Base-by-base conservation (phyloP, 345 rosid species). In the Hevea brasiliensis region DNA sequence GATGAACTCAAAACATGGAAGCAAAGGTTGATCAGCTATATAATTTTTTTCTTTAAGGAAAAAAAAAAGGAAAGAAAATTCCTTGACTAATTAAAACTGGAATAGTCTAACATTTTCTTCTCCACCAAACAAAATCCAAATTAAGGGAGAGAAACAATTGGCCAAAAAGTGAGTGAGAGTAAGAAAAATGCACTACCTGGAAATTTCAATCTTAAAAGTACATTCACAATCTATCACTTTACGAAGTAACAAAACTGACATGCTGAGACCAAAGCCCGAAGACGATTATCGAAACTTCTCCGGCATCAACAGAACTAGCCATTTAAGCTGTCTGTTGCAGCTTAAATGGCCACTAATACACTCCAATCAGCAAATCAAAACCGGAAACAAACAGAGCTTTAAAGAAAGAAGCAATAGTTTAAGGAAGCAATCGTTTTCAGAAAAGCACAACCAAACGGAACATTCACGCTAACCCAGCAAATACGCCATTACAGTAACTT, bases 361-460 rank as follows among this genome's bases (percentile, higher is more conserved):
- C 7, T 54, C 13, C 32, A 37, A 3, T 44, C 17, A 21, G 24
- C 18, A 32, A 73, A 74, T 74, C 65, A 57, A 29, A 75, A 61
- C 68, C n/a, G 27, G 62, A 75, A 75, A 50, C 62, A 61, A 51
- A 50, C 37, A 50, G 10, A 56, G n/a, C 18, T 41, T 21, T 55
- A 3, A 32, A 32, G 17, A 48, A 68, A 13, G 65, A 37, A 54
- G 42, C 60, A 10, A 44, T n/a, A 32, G 29, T 8, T 59, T 68
- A 72, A 47, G 13, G 7, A 42, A 65, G 56, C 62, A 53, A 6
- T 47, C 6, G 65, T 58, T 59, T 59, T 48, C 17, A 9, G 48
- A 51, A 50, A 47, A 77, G 40, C n/a, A 21, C 20, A 71, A 59
- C 72, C 59, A 61, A 72, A 59, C 65, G 68, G 40, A 44, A 69